A percentile compares a stretch with the other conserved stretches of the same genome.
phyloP scores from a whole-genome alignment of 2,329 filamentous ascomycete genomes.

The Fusarium compactum region DNA sequence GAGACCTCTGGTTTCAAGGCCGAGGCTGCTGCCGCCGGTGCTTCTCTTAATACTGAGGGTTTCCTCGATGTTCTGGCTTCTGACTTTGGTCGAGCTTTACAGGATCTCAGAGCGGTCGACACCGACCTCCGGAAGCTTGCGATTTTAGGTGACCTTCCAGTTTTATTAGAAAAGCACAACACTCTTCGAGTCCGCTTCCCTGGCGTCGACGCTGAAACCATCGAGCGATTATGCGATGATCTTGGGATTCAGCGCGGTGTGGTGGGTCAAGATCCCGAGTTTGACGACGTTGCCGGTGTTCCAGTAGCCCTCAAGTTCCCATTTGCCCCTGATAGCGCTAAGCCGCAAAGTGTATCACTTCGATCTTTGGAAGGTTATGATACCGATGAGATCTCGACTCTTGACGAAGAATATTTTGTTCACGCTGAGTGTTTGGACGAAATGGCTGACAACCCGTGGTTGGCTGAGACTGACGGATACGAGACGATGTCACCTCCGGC shows the following conservation, averaged over 20 bases:
- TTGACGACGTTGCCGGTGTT: constrained; percentile 74
- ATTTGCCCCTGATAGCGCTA: constrained; percentile 73
- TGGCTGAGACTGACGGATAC: constrained; percentile 62
- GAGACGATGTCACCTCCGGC: constrained; percentile 62
- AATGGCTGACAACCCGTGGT: constrained; percentile 62
- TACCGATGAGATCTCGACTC: constrained; percentile 53
- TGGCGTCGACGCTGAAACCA: constrained; percentile 85
- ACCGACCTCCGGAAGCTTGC: constrained; percentile 85
- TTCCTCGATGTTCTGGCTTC: constrained; percentile 86
- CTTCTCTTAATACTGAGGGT: constrained; percentile 82
- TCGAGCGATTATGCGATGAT: constrained; percentile 87
- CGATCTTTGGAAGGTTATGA: constrained; percentile 59
- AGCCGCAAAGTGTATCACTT: constrained; percentile 61
- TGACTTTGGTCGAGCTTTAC: constrained; percentile 88
- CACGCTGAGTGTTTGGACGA: constrained; percentile 58
- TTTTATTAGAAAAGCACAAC: constrained; percentile 75
- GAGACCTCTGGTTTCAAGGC: constrained; percentile 59
- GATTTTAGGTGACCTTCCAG: constrained; percentile 83
- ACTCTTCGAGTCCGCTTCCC: constrained; percentile 87
- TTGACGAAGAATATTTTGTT: constrained; percentile 53
- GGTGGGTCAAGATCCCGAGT: constrained; percentile 81
- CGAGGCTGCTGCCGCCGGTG: constrained; percentile 56
- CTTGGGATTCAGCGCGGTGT: constrained; percentile 84
- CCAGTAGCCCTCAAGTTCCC: constrained; percentile 86
- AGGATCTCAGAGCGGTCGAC: constrained; percentile 83